phyloP scores from a whole-genome alignment of 441 rosid species.

The Metrosideros polymorpha region DNA sequence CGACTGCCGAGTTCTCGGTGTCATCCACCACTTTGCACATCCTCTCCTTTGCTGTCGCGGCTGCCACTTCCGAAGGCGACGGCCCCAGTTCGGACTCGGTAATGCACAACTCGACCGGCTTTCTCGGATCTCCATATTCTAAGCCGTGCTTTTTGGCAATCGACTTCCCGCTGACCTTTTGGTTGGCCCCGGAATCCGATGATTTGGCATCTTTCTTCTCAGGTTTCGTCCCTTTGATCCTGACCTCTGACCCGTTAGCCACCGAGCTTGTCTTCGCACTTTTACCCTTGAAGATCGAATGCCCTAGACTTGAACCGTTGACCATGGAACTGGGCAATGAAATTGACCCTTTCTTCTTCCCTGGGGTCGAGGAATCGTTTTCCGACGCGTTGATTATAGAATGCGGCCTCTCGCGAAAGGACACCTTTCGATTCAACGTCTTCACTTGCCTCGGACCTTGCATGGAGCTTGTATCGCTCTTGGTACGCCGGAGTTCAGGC shows the following conservation, averaged over 20 bases:
- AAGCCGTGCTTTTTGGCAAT: neutral
- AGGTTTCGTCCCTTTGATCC: neutral
- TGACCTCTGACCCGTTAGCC: neutral
- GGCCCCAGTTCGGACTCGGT: slow-evolving; percentile 77
- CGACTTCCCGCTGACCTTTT: neutral
- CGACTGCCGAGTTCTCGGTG: slow-evolving; percentile 34
- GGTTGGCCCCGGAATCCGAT: neutral
- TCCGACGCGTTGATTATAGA: slow-evolving; percentile 19
- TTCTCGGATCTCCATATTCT: slow-evolving; percentile 14
- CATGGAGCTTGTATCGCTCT: slow-evolving; percentile 59
- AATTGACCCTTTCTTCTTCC: neutral
- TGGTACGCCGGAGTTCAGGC: slow-evolving; percentile 54
- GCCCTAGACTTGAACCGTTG: neutral
- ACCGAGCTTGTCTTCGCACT: slow-evolving; percentile 9
- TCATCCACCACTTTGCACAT: slow-evolving; percentile 11
- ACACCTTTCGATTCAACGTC: neutral
- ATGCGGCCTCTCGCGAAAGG: slow-evolving; percentile 1
- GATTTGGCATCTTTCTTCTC: neutral
- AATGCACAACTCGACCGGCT: slow-evolving; percentile 4
- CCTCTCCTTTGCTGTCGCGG: slow-evolving; percentile 24
- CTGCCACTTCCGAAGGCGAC: slow-evolving; percentile 79
- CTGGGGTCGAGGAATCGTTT: neutral
- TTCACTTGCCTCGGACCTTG: slow-evolving; percentile 16
- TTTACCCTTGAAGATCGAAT: neutral
- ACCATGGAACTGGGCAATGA: neutral